Base-by-base conservation (phyloP, 1,284 basidiomycete genomes). In the Megacollybia platyphylla region DNA sequence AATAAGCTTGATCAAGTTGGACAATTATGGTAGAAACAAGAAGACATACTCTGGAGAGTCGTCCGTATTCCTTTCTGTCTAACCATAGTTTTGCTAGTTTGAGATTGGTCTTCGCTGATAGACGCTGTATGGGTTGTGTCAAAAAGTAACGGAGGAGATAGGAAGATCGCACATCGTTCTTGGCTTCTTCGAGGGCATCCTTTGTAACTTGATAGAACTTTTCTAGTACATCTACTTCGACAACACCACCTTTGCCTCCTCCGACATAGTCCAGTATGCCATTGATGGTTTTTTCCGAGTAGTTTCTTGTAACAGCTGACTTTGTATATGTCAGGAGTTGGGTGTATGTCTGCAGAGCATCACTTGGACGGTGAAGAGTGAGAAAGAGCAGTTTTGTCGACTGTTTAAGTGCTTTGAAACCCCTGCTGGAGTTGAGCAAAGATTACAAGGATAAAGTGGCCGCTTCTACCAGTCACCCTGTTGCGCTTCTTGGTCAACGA, bases 361-460 rank as follows among this genome's bases (percentile, higher is more conserved):
- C 85, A 18, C 76, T 71, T 32, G 91, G 91, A 51, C 84, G 70
- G 47, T 77, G 76, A 30, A 93, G 71, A 8, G 68, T 68, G 39
- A 92, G 73, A 59, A 88, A 98, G 46, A 94, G 78, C 44, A 97
- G 71, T 62, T 99, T 99, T 17, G 93, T 97, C 37, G 87, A 89
- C 55, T 99, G 96, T 56, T 99, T 99, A 44, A 98, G 72, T 5
- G 93, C 88, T 59, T 99, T 99, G 76, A 99, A 99, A 1, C 94
- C 96, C 91, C 92, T 94, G 53, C 42, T 11, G 11, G 18, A 11
- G 10, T 20, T 13, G 11, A 29, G 39, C 9, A 20, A 24, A 13
- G 10, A 30, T 27, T 20, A 9, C 3, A 29, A 29, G 11, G 9
- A 15, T 40, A 18, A 26, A 26, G n/a, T 29, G 17, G 8, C 9